phyloP scores from a whole-genome alignment of 108 stramenopile genomes.

The Heterococcus sp. region DNA sequence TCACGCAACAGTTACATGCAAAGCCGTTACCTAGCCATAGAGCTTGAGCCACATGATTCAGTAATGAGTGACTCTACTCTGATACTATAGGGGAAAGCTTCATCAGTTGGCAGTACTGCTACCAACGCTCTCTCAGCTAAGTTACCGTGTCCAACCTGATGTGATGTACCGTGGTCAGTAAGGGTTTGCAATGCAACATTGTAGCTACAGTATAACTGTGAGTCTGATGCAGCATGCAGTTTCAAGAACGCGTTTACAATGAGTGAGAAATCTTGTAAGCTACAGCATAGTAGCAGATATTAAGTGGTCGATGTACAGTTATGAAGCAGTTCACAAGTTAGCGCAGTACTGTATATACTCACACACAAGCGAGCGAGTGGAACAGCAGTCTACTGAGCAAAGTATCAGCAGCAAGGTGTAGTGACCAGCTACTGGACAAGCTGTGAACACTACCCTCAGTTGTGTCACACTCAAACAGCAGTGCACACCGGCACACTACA shows the following conservation, averaged over 20 bases:
- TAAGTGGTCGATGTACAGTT: not conserved
- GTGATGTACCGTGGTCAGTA: too few species aligned
- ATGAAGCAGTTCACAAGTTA: not conserved
- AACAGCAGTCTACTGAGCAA: too few species aligned
- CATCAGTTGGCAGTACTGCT: conserved; percentile 63
- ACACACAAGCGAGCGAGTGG: too few species aligned
- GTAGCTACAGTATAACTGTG: not conserved
- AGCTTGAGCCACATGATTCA: conserved; percentile 68
- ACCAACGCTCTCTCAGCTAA: conserved; percentile 76
- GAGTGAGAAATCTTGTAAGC: not conserved
- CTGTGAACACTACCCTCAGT: too few species aligned
- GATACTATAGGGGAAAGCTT: conserved; percentile 76
- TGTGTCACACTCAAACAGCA: too few species aligned
- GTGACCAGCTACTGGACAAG: too few species aligned
- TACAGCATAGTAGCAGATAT: not conserved
- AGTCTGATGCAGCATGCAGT: not conserved
- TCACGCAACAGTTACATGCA: conserved; percentile 78
- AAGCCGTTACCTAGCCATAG: conserved; percentile 69
- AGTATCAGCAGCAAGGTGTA: too few species aligned
- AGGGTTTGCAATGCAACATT: too few species aligned
- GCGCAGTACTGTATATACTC: too few species aligned
- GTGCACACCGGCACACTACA: too few species aligned
- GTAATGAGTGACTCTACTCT: conserved; percentile 71
- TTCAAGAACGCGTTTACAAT: not conserved
- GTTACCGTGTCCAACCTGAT: conserved; percentile 60